Base-by-base conservation (phyloP, 2,329 filamentous ascomycete genomes). In the Trichoderma polysporum region DNA sequence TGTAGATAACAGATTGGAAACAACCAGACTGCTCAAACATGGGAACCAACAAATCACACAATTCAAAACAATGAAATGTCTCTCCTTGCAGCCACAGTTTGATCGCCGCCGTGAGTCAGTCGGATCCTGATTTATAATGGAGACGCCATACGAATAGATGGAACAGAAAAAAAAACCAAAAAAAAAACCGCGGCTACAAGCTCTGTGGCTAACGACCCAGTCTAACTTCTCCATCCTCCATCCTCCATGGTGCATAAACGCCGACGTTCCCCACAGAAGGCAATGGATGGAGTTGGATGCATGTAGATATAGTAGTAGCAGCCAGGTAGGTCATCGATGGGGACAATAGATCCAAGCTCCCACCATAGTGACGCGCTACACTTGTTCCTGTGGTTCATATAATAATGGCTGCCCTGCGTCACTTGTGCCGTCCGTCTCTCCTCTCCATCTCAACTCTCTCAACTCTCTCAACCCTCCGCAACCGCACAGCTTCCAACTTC, bases 181-280 rank as follows among this genome's bases (percentile, higher is more conserved):
- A 37, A 57, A 57, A 39, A 29, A 4, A 41, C 54, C 2, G 54
- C 54, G 33, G 35, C 35, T 39, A 25, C 35, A 58, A 31, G 54
- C 54, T 37, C 45, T 25, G 19, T 22, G 33, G 52, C 31, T 22
- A 19, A n/a, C 29, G 41, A 27, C 39, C 45, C 45, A 4, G 17
- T 49, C 22, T 27, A n/a, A n/a, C 19, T 22, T 22, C 19, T 49
- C 19, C 19, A 22, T 25, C n/a, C n/a, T n/a, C 35, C 37, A 22
- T 19, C 25, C 15, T 17, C 49, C 22, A 41, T 19, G 47, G 37
- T 54, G 49, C 50, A 27, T 47, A 54, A 64, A 64, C 49, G 31
- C 60, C 50, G 60, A 54, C 15, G 37, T 56, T 64, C 60, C 60
- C 60, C 60, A 64, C 60, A 56, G 50, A 64, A 64, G n/a, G 50